Evolutionary conservation across 73 alveolate species (phyloP).

Genomic region (Paramecium sexaurelia): DNA sequence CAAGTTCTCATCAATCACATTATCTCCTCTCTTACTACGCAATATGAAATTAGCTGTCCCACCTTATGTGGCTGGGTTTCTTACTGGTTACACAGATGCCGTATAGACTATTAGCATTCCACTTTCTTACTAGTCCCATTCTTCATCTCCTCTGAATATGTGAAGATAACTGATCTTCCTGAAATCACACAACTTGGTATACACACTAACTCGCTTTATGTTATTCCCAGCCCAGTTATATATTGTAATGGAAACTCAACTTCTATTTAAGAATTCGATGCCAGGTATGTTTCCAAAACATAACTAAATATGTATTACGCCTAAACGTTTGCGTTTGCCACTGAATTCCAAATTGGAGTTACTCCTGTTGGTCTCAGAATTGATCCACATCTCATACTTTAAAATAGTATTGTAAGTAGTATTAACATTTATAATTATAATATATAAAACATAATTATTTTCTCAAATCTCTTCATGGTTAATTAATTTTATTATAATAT

Average conservation of each 20-base stretch:
- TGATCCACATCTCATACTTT: neutral
- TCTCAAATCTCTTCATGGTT: no score
- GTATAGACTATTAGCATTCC: constrained; percentile 48
- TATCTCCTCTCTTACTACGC: constrained; percentile 56
- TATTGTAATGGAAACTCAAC: constrained; percentile 59
- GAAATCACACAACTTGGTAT: constrained; percentile 30
- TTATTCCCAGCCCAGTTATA: neutral
- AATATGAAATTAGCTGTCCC: constrained; percentile 66
- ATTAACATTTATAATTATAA: neutral
- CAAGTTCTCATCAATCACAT: constrained; percentile 64
- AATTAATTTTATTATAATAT: no score
- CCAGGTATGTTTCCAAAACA: constrained; percentile 55
- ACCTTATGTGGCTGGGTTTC: constrained; percentile 61
- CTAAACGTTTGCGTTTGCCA: constrained; percentile 63
- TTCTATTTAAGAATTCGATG: constrained; percentile 38
- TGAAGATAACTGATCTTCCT: constrained; percentile 56
- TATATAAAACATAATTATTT: neutral
- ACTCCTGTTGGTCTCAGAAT: constrained; percentile 38
- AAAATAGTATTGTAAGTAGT: neutral
- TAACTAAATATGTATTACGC: constrained; percentile 63
- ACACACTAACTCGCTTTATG: constrained; percentile 34
- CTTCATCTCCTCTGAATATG: constrained; percentile 46
- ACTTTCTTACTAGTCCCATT: constrained; percentile 58
- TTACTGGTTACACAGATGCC: constrained; percentile 54
- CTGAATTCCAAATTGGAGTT: constrained; percentile 61